These are phyloP conservation scores for Deakozyma indianensis DNA, from an alignment of 805 yeast species.

Conservation along the genomic window DNA sequence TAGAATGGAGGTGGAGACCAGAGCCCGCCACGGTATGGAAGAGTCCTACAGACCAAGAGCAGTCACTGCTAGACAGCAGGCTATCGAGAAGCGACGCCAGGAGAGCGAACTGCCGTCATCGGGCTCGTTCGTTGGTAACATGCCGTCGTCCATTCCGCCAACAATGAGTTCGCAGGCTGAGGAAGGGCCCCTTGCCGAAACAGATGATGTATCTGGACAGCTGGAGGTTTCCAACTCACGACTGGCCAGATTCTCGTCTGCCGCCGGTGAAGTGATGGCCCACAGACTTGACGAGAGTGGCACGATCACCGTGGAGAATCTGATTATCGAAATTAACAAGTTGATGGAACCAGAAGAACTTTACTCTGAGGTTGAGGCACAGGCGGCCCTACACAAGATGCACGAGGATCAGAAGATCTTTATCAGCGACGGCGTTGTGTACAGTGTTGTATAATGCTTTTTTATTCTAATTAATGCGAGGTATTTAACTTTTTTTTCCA, in stretches of 20 bases:
- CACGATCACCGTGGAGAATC: constrained; percentile 24
- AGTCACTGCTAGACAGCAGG: constrained; percentile 15
- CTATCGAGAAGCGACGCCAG: constrained; percentile 1
- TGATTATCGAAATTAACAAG: constrained; percentile 30
- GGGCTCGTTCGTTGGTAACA: constrained; percentile 1
- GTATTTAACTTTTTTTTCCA: constrained; percentile 10
- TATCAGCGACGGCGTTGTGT: constrained; percentile 21
- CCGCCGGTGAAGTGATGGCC: constrained; percentile 33
- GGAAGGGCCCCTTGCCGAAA: constrained; percentile 8
- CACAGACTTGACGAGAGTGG: constrained; percentile 31
- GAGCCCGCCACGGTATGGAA: constrained; percentile 28
- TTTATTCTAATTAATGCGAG: neutral
- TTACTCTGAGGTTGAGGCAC: constrained; percentile 23
- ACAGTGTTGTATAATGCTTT: constrained; percentile 4
- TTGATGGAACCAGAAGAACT: constrained; percentile 26
- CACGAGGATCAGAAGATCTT: constrained; percentile 23
- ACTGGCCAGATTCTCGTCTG: constrained; percentile 29
- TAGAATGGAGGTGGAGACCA: constrained; percentile 25
- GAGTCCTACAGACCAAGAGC: constrained; percentile 18
- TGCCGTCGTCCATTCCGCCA: constrained; percentile 3
- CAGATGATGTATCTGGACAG: constrained; percentile 10
- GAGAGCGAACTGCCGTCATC: neutral
- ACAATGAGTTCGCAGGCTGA: constrained; percentile 6
- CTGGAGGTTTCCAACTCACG: constrained; percentile 37
- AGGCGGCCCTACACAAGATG: constrained; percentile 24